These are phyloP conservation scores for Linderniella brevidens DNA, from an alignment of 257 asterid species.

Conservation along the genomic window DNA sequence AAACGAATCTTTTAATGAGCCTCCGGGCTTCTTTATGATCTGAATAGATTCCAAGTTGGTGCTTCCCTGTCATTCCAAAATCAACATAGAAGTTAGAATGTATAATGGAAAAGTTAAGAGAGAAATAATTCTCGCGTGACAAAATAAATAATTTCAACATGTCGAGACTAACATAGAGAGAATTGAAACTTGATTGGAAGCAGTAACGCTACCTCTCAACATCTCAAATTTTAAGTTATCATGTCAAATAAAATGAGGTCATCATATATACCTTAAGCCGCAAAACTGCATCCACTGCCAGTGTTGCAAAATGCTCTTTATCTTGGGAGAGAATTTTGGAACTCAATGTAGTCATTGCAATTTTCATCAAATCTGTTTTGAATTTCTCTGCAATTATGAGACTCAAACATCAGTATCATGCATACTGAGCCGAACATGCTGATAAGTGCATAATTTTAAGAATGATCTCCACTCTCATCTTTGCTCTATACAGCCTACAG, in stretches of 20 bases:
- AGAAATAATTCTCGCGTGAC: no score
- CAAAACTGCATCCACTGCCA: constrained; percentile 91
- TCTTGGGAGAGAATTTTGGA: constrained; percentile 89
- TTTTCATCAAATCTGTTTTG: constrained; percentile 58
- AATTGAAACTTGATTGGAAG: neutral
- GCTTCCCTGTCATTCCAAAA: constrained; percentile 38
- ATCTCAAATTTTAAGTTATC: no score
- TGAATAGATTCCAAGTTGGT: constrained; percentile 71
- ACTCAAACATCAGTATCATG: neutral
- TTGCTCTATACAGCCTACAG: no score
- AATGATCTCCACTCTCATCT: no score
- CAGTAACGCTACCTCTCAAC: no score
- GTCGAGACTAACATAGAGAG: neutral
- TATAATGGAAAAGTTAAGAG: neutral
- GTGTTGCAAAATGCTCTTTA: constrained; percentile 70
- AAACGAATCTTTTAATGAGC: constrained; percentile 74
- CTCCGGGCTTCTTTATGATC: constrained; percentile 90
- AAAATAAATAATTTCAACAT: neutral
- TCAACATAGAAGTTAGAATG: no score
- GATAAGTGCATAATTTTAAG: no score
- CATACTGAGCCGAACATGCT: neutral
- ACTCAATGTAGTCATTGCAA: constrained; percentile 89
- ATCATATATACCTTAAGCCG: constrained; percentile 76
- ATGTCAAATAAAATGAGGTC: neutral
- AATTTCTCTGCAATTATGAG: constrained; percentile 42